Conservation (phyloP, 345 rosid genomes). For the Syzygium aromaticum region DNA sequence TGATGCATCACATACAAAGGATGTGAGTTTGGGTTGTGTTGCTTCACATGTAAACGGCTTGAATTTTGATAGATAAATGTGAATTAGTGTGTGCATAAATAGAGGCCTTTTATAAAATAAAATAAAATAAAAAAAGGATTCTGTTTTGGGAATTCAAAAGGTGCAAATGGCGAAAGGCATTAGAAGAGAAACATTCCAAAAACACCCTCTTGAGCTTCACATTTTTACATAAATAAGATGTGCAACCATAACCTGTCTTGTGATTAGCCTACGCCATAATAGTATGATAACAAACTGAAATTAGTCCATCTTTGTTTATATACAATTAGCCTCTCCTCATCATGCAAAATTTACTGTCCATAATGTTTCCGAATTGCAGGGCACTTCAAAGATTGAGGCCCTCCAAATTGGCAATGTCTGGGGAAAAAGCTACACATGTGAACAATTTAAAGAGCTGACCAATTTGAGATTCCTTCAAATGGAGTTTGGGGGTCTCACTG, state of each 20-base stretch:
- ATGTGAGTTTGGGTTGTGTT: neutral
- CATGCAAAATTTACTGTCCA: neutral
- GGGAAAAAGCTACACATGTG: neutral
- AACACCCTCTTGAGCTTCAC: neutral
- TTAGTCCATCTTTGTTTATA: neutral
- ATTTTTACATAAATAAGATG: neutral
- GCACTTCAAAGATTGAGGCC: neutral
- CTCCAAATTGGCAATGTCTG: neutral
- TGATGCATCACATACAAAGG: neutral
- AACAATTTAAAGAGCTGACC: neutral
- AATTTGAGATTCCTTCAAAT: neutral
- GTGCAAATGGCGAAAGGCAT: neutral
- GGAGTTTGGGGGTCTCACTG: neutral
- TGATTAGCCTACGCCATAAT: neutral
- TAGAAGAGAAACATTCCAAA: neutral
- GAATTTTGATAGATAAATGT: neutral
- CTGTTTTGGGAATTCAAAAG: neutral
- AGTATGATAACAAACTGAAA: neutral
- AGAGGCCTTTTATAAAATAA: neutral
- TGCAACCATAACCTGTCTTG: neutral
- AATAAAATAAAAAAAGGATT: neutral
- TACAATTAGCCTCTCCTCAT: neutral
- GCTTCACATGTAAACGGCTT: neutral
- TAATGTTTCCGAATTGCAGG: neutral
- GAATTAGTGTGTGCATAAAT: neutral